Evolutionary conservation across 768 basidiomycete genomes (phyloP).

Genomic region (Suillus plorans): DNA sequence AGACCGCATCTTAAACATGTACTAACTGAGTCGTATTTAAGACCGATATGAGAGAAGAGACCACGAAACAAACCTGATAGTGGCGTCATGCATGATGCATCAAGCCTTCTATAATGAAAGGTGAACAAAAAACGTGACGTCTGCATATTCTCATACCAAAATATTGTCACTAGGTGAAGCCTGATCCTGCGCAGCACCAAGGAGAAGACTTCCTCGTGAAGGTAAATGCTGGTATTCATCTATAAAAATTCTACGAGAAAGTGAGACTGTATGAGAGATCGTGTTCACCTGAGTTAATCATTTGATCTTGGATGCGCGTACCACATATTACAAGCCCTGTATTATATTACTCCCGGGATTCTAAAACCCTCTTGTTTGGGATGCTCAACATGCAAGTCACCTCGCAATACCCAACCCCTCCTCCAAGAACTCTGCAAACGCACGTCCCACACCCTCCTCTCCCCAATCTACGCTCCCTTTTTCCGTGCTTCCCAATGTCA

Average conservation of each 20-base stretch:
- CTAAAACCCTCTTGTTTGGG: background rate
- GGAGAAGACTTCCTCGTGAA: no score
- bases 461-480: slow-evolving; percentile 76
- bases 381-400: background rate
- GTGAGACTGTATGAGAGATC: background rate
- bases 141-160: no score
- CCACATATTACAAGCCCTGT: background rate
- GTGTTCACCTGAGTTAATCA: background rate
- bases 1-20: background rate
- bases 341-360: background rate
- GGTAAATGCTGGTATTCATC: background rate
- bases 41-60: background rate
- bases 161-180: no score
- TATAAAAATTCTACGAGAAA: background rate
- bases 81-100: no score
- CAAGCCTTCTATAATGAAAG: no score
- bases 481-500: slow-evolving; percentile 79
- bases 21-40: background rate
- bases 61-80: background rate
- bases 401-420: slow-evolving; percentile 34
- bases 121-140: no score
- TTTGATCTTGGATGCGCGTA: background rate
- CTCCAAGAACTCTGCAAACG: slow-evolving; percentile 71
- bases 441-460: slow-evolving; percentile 65
- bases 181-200: no score